Evolutionary conservation across 2,329 filamentous ascomycete genomes (phyloP).

Genomic region (Raffaelea deltoideospora): DNA sequence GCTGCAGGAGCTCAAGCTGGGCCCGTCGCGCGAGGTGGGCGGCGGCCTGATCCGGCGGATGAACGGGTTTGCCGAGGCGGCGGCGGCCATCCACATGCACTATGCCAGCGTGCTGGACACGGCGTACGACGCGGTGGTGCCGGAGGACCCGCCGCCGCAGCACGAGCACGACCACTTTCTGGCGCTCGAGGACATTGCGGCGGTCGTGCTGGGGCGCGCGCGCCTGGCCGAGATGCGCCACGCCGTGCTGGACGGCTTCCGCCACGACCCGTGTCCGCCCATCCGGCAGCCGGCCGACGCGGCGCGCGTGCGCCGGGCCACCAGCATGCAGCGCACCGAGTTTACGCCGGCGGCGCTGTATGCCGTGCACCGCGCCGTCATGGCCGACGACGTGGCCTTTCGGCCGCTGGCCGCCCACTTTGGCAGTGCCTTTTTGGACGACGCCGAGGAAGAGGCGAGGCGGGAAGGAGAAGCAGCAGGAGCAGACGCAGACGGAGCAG

Average conservation of each 20-base stretch:
- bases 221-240: neutral
- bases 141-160: neutral
- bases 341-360: conserved; percentile 41
- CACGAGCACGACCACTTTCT: conserved; percentile 15
- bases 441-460: too few species aligned
- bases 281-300: conserved; percentile 6
- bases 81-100: conserved; percentile 30
- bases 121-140: conserved; percentile 16
- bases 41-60: conserved; percentile 30
- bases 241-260: neutral
- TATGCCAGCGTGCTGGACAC: conserved; percentile 32
- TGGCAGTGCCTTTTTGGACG: too few species aligned
- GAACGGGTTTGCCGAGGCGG: conserved; percentile 24
- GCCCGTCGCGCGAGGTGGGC: conserved; percentile 27
- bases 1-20: conserved; percentile 23
- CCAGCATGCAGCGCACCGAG: conserved; percentile 10
- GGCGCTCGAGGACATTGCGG: conserved; percentile 35
- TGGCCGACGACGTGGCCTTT: conserved; percentile 46
- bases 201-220: conserved; percentile 19
- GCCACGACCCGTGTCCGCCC: neutral
- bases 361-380: conserved; percentile 53
- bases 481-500: conserved; percentile 19
- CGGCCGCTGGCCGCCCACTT: conserved; percentile 24
- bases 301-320: too few species aligned
- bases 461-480: too few species aligned